Evolutionary conservation across 495 filamentous ascomycete genomes (phyloP), one percentile per base, ranked within the genome.

Genomic region (Terfezia claveryi): DNA sequence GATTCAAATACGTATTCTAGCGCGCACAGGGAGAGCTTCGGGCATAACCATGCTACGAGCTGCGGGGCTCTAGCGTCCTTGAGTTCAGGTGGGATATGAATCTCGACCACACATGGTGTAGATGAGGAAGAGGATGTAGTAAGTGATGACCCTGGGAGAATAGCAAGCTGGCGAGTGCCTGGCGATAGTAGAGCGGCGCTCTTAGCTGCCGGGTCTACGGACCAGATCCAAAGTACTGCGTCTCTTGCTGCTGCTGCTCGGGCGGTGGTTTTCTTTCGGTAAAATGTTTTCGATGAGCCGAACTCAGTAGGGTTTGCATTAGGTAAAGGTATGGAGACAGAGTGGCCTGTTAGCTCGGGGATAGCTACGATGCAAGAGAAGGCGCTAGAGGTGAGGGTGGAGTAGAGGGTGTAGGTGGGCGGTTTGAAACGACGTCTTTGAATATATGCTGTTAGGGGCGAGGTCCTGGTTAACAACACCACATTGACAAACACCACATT

Each of bases 21-120:
- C 8, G 59, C 53, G 49, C 37, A 55, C 6, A 62, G 50, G 10
- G 59, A 62, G 27, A 65, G 62, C 16, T 52, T 55, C 8, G 62
- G 62, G 16, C 62, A 65, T 23, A 63, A 55, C 62, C 59, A 54
- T 46, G 59, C 62, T 17, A 62, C 56, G 16, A 62, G 62, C 36
- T 63, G 56, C 11, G 60, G 55, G n/a, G 53, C 23, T 36, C 52
- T 57, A 8, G 60, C 53, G 54, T 54, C 49, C 58, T 41, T 23
- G 54, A 16, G n/a, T 57, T 49, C 9, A 57, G 44, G 32, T 8
- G 23, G 17, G 23, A 23, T n/a, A 32, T 32, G 27, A 32, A 32
- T 32, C 7, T 32, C 27, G 20, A 20, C 20, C 20, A 20, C 20
- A 20, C 20, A 0, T 7, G 27, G 27, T 32, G 27, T 7, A 32